Evolutionary conservation across 495 filamentous ascomycete species (phyloP), one percentile per base, ranked within the genome.

Genomic region (Daldinia vernicosa): DNA sequence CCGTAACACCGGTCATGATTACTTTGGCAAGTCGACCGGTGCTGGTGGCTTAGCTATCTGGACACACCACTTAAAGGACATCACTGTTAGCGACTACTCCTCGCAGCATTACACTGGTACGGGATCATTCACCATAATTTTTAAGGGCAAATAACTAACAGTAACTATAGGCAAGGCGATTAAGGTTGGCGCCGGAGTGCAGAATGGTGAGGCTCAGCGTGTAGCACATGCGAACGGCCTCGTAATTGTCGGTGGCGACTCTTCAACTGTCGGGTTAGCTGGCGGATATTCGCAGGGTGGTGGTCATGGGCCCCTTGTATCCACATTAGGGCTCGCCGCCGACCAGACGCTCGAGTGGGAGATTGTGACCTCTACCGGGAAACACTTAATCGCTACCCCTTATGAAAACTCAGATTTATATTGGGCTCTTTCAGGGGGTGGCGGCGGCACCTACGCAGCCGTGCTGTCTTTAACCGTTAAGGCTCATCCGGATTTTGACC

Each of bases 371-470:
- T 76, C 85, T 11, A 78, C 83, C 24, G 86, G 87, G 3, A 57
- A 77, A 22, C 75, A 84, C 24, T 75, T 87, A 1, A 86, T 80
- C 0, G 86, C 84, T 0, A 82, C 80, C 8, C 72, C 80, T 6
- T 67, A 76, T 6, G 71, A 77, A 35, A 78, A 90, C 39, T 58
- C 77, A 0, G 89, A 90, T 30, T 80, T 90, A 1, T 91, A 86
- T 80, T 90, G 84, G 88, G 89, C 89, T 8, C 76, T 89, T 0
- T 79, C 80, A 35, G 89, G 88, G 12, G 88, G 88, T 9, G 88
- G 87, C 6, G 82, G 77, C 3, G 84, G 86, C 2, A 87, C 82
- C 24, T 89, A 81, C 33, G 88, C 81, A 4, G 82, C 88, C 1
- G 86, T 90, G 4, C 70, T 77, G n/a, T 84, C 82, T 2, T 70